Base-by-base conservation (phyloP, 179 eudicot genomes). In the Silene coronaria region DNA sequence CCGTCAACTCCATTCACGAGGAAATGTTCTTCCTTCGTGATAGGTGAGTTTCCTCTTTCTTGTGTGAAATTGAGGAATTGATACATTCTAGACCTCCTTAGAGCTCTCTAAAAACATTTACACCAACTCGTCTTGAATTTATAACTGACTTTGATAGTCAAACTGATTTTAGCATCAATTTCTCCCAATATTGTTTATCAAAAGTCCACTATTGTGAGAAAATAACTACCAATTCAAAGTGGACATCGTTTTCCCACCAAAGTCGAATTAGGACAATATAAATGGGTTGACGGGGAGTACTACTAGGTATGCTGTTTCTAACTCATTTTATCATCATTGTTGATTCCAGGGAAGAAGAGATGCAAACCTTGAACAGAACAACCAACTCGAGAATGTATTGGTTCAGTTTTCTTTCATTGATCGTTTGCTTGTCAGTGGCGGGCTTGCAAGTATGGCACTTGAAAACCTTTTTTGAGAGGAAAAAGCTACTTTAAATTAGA, bases 21-120 rank as follows among this genome's bases (percentile, higher is more conserved):
- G 99, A 95, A 79, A 95, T 95, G 99, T 92, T 86, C 76, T 88
- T 89, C 74, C 99, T 92, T 55, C 96, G 97, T 51, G 90, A 85
- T 75, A 95, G 99, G 99, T 89, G 74, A 78, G 84, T 6, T 6
- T 67, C 28, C 14, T 61, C 32, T 28, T 73, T 23, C 46, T 74
- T 81, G 16, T 27, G 42, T 14, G 26, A 34, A 38, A 4, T 9
- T 7, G 64, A 42, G 19, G 17, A 21, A 38, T 48, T 36, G 61
- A 16, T 16, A 51, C 57, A 48, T 48, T 48, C 5, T 12, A 48
- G 55, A 36, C 42, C n/a, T n/a, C n/a, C n/a, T n/a, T n/a, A n/a
- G n/a, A n/a, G n/a, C n/a, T n/a, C n/a, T n/a, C n/a, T n/a, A n/a
- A n/a, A n/a, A n/a, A n/a, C n/a, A n/a, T n/a, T n/a, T 36, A 7